Conservation (phyloP, 257 asterid species). For the Gentiana dahurica region DNA sequence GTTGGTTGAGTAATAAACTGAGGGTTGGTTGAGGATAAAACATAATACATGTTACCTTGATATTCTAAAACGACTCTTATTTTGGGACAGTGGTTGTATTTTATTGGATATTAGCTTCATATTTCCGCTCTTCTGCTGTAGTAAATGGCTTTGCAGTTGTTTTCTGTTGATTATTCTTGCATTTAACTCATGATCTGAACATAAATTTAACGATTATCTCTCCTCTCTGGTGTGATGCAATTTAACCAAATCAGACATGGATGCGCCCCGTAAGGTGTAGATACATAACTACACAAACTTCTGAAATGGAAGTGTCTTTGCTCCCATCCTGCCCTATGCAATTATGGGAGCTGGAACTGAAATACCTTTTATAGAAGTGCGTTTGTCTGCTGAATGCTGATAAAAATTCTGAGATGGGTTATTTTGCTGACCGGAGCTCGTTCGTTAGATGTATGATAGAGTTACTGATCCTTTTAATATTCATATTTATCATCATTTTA, state of each 20-base stretch:
- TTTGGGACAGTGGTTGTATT: too few relatives aligned
- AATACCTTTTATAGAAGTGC: conserved; percentile 31
- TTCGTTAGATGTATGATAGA: not conserved
- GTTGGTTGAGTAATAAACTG: too few relatives aligned
- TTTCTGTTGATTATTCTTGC: too few relatives aligned
- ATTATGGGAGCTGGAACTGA: conserved; percentile 13
- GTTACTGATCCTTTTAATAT: too few relatives aligned
- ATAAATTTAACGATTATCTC: not conserved
- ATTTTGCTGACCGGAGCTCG: conserved; percentile 25
- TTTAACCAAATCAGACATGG: conserved; percentile 48
- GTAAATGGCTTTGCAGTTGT: too few relatives aligned
- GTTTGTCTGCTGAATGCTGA: conserved; percentile 12
- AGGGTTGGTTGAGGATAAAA: too few relatives aligned
- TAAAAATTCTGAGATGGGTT: conserved; percentile 25
- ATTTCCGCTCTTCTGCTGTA: too few relatives aligned
- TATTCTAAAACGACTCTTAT: too few relatives aligned
- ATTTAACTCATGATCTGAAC: too few relatives aligned
- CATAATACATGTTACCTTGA: too few relatives aligned
- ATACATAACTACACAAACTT: conserved; percentile 9
- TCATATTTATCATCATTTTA: too few relatives aligned
- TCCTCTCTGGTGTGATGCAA: conserved; percentile 37
- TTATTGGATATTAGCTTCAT: too few relatives aligned
- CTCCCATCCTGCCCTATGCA: conserved; percentile 11
- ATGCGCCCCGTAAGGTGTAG: conserved; percentile 29
- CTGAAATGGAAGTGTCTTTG: conserved; percentile 11